Percentiles rank a stretch among this genome's conserved stretches.
Evolutionary conservation across 495 filamentous ascomycete genomes (phyloP).

Genomic region (Sabuloglossum arenarium): DNA sequence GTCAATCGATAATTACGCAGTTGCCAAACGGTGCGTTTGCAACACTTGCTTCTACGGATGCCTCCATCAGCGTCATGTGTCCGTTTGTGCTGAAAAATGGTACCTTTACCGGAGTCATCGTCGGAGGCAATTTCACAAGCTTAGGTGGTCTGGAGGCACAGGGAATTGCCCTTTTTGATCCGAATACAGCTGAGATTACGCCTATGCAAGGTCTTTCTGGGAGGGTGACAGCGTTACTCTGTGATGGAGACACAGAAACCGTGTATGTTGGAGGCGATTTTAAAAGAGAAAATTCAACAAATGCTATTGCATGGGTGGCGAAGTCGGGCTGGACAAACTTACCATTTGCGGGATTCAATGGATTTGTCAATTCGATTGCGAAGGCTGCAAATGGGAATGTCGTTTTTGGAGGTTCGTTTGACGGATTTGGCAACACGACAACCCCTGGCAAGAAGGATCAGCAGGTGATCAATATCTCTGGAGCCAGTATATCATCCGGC

Average conservation of each 20-base stretch:
- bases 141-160: slow-evolving; percentile 52
- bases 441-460: slow-evolving; percentile 33
- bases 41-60: slow-evolving; percentile 53
- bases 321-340: slow-evolving; percentile 61
- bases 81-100: slow-evolving; percentile 49
- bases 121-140: slow-evolving; percentile 95
- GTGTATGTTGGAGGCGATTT: slow-evolving; percentile 89
- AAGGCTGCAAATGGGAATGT: slow-evolving; percentile 63
- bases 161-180: slow-evolving; percentile 64
- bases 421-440: slow-evolving; percentile 67
- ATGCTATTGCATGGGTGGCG: slow-evolving; percentile 69
- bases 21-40: slow-evolving; percentile 75
- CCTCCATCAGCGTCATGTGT: slow-evolving; percentile 71
- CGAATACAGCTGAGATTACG: slow-evolving; percentile 40
- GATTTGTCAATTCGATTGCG: slow-evolving; percentile 69
- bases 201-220: slow-evolving; percentile 62
- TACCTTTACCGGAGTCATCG: slow-evolving; percentile 47
- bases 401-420: slow-evolving; percentile 83
- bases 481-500: slow-evolving; percentile 48
- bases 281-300: slow-evolving; percentile 54
- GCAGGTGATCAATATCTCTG: slow-evolving; percentile 68
- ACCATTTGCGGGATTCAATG: slow-evolving; percentile 86
- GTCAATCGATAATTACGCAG: slow-evolving; percentile 57
- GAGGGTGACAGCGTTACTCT: slow-evolving; percentile 58
- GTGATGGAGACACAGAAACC: slow-evolving; percentile 59